Base-by-base conservation (phyloP, 805 yeast species). In the Deakozyma indianensis region DNA sequence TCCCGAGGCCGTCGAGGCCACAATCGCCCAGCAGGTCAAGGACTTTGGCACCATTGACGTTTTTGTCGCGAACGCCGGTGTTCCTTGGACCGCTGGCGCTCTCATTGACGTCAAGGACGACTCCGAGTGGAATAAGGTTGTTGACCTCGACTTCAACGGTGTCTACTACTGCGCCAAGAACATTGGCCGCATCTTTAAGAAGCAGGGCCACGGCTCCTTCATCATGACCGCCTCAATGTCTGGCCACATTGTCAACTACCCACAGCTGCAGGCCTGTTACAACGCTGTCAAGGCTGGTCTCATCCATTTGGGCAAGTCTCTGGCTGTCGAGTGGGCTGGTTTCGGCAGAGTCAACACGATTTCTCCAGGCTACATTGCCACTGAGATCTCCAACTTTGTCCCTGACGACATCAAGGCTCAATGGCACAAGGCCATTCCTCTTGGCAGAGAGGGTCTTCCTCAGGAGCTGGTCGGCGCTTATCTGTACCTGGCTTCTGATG, bases 201-300 rank as follows among this genome's bases (percentile, higher is more conserved):
- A 73, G 55, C 86, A 83, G 57, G 82, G 83, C 16, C 64, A 63
- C 48, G 95, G 96, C 25, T 80, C 94, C 1, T 69, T 87, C 54
- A 77, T 86, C 53, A 71, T 83, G 63, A 86, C 96, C 3, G 87
- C 94, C 3, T 83, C 94, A 35, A 86, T 86, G 83, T 81, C 92
- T 23, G 95, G 84, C 15, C 86, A 80, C 65, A 79, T 87, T 55
- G 92, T 78, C 55, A 86, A 86, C 63, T 75, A 78, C 50, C 96
- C 96, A 22, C 92, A 87, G 62, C 69, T 77, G 59, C 95, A 86
- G 66, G 82, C 94, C 14, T 77, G 82, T 35, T 85, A 85, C 68
- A 85, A 85, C 57, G 84, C 86, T 15, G 83, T 87, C 53, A 86
- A 85, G 69, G 94, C 95, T 35, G 95, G 78, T 11, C 78, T 83